phyloP scores from a whole-genome alignment of 2,329 filamentous ascomycete species.

The Fusarium setosum region DNA sequence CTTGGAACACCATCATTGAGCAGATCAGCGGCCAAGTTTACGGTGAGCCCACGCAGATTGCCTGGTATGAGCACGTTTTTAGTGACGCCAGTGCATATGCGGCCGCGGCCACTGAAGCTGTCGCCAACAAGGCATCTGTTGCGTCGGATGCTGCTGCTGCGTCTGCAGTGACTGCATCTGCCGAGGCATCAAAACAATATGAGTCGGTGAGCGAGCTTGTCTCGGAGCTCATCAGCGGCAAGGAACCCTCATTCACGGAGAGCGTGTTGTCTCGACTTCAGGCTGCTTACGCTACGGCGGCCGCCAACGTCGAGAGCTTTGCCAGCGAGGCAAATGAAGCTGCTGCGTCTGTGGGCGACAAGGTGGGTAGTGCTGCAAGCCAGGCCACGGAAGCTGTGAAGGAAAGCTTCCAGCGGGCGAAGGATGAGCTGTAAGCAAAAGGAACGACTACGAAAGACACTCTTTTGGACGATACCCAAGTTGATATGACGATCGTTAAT shows the following conservation, averaged over 20 bases:
- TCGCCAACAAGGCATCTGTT: constrained; percentile 48
- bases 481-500: constrained; percentile 44
- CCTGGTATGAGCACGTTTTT: constrained; percentile 63
- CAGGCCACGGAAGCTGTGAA: constrained; percentile 57
- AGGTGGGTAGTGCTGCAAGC: constrained; percentile 51
- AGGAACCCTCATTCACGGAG: constrained; percentile 84
- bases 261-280: constrained; percentile 80
- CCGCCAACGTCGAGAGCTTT: constrained; percentile 62
- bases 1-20: constrained; percentile 61
- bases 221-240: constrained; percentile 80
- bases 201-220: constrained; percentile 77
- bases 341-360: constrained; percentile 49
- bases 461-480: constrained; percentile 45
- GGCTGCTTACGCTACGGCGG: constrained; percentile 77
- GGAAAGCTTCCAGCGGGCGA: constrained; percentile 48
- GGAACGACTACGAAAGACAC: constrained; percentile 28
- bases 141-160: constrained; percentile 59
- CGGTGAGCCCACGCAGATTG: constrained; percentile 70
- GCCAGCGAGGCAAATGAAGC: constrained; percentile 49
- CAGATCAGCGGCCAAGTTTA: constrained; percentile 78
- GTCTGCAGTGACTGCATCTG: constrained; percentile 70
- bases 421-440: constrained; percentile 54
- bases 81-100: constrained; percentile 66
- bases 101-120: constrained; percentile 66
- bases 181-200: constrained; percentile 72